These are phyloP conservation scores for Rhizophagus clarus DNA, from an alignment of 192 early-diverging fungal species.

Conservation along the genomic window DNA sequence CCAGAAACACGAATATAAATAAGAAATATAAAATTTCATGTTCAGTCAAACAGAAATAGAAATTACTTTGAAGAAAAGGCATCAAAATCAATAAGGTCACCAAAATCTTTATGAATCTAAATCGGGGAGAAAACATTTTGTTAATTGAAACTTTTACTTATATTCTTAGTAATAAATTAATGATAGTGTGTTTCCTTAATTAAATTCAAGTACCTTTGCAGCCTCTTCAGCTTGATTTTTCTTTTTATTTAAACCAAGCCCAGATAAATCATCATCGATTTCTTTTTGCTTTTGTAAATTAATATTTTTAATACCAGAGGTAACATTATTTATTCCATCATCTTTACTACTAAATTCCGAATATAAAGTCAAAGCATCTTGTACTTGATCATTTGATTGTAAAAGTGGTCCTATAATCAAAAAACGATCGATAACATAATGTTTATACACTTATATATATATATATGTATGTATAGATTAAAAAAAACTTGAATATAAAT, in stretches of 20 bases:
- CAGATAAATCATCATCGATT: background rate
- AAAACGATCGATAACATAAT: background rate
- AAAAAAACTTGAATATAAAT: background rate
- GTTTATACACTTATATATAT: no score
- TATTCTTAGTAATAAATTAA: no score
- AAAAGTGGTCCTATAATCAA: background rate
- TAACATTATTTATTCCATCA: background rate
- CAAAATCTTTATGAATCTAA: slow-evolving; percentile 18
- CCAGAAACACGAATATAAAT: background rate
- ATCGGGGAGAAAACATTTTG: background rate
- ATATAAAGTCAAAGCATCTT: slow-evolving; percentile 9
- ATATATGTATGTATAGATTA: no score
- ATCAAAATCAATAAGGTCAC: slow-evolving; percentile 26
- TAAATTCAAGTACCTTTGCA: background rate
- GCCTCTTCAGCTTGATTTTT: background rate
- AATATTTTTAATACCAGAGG: background rate
- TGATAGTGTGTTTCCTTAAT: no score
- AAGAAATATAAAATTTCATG: background rate
- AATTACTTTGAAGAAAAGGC: slow-evolving; percentile 7
- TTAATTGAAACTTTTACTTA: no score
- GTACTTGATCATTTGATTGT: slow-evolving; percentile 24
- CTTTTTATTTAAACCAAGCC: background rate
- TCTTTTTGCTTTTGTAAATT: slow-evolving; percentile 4
- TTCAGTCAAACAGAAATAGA: background rate
- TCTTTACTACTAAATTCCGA: background rate